Evolutionary conservation across 352 stramenopile species (phyloP).

Genomic region (Globisporangium sylvaticum): DNA sequence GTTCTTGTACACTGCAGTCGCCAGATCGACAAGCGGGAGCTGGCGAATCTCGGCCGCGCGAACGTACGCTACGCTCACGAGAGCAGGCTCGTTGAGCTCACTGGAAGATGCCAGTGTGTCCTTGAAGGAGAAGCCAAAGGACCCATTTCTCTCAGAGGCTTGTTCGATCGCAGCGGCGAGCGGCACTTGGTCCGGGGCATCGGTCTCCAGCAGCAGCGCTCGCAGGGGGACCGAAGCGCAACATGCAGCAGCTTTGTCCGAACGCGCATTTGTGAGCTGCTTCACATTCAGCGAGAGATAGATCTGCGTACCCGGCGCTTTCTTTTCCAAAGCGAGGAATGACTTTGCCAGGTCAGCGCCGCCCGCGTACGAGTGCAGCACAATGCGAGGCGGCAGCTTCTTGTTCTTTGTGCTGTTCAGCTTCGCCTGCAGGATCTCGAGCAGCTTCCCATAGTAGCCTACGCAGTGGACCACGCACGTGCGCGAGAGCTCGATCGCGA

Average conservation of each 20-base stretch:
- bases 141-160: neutral
- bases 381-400: slow-evolving; percentile 39
- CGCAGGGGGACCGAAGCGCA: slow-evolving; percentile 42
- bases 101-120: neutral
- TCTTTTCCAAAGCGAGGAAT: slow-evolving; percentile 40
- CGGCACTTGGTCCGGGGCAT: slow-evolving; percentile 65
- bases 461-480: slow-evolving; percentile 75
- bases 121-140: neutral
- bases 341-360: slow-evolving; percentile 46
- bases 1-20: slow-evolving; percentile 36
- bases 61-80: slow-evolving; percentile 47
- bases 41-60: slow-evolving; percentile 36
- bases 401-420: slow-evolving; percentile 5
- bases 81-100: slow-evolving; percentile 46
- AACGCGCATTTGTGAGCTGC: slow-evolving; percentile 37
- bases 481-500: slow-evolving; percentile 47
- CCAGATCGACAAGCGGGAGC: slow-evolving; percentile 31
- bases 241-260: slow-evolving; percentile 33
- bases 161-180: neutral
- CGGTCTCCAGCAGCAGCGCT: slow-evolving; percentile 64
- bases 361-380: slow-evolving; percentile 71
- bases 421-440: slow-evolving; percentile 43
- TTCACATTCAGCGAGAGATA: slow-evolving; percentile 80
- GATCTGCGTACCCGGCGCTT: slow-evolving; percentile 25
- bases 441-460: slow-evolving; percentile 57